These are phyloP conservation scores for Fraxinus baroniana DNA, from an alignment of 305 asterid genomes.

Conservation along the genomic window DNA sequence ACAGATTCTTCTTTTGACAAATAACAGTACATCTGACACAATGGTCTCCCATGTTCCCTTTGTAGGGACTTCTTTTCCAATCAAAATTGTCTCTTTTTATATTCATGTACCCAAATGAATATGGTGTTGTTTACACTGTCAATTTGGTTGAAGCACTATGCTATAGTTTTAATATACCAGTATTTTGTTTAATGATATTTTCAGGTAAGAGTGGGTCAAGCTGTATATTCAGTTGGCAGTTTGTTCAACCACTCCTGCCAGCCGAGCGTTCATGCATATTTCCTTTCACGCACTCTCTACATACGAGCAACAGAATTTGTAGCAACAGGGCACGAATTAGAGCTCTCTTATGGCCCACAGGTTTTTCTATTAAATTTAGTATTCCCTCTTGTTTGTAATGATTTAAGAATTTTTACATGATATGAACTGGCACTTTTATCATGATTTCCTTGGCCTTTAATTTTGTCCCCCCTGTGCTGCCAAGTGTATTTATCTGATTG, in stretches of 20 bases:
- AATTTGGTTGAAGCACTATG: slow-evolving; percentile 19
- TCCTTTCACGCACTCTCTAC: slow-evolving; percentile 80
- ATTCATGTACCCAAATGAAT: background rate
- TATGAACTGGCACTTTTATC: slow-evolving; percentile 13
- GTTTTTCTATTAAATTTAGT: slow-evolving; percentile 30
- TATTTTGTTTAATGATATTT: slow-evolving; percentile 19
- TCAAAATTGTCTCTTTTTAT: slow-evolving; percentile 3
- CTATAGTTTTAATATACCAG: slow-evolving; percentile 16
- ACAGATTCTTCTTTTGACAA: background rate
- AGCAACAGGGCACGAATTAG: slow-evolving; percentile 63
- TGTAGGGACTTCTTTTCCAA: background rate
- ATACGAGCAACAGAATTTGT: slow-evolving; percentile 72
- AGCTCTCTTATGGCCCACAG: slow-evolving; percentile 96
- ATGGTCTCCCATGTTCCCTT: background rate
- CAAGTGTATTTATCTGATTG: background rate
- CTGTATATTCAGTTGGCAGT: slow-evolving; percentile 77
- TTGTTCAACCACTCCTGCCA: slow-evolving; percentile 92
- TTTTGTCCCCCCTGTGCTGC: background rate
- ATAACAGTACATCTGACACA: slow-evolving; percentile 6
- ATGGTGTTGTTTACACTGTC: slow-evolving; percentile 5
- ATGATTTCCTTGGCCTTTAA: slow-evolving; percentile 7
- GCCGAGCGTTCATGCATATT: slow-evolving; percentile 81
- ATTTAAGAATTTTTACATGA: slow-evolving; percentile 12
- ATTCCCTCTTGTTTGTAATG: background rate
- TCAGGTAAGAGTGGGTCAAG: slow-evolving; percentile 93